phyloP scores from a whole-genome alignment of 805 yeast species.

The Schwanniomyces occidentalis region DNA sequence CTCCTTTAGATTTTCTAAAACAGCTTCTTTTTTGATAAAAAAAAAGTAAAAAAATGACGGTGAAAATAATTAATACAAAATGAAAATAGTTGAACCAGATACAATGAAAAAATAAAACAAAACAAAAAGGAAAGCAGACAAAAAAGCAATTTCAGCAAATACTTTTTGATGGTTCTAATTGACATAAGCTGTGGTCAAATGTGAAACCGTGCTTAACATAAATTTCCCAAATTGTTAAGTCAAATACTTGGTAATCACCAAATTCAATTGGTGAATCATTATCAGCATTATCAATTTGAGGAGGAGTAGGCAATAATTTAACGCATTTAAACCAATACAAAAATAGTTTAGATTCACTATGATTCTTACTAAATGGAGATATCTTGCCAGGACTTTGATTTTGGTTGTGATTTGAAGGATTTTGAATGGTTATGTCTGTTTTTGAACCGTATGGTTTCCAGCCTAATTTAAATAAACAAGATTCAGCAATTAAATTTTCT shows the following conservation, averaged over 20 bases:
- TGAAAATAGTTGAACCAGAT: neutral
- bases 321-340: conserved; percentile 21
- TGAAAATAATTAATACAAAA: neutral
- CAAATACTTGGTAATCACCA: conserved; percentile 45
- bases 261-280: conserved; percentile 18
- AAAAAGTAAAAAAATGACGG: too few relatives aligned
- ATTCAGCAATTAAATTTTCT: conserved; percentile 44
- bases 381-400: neutral
- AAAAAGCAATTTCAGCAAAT: conserved; percentile 4
- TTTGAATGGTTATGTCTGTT: conserved; percentile 8
- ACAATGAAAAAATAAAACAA: neutral
- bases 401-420: conserved; percentile 6
- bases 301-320: conserved; percentile 7
- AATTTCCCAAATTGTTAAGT: conserved; percentile 42
- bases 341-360: conserved; percentile 7
- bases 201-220: conserved; percentile 37
- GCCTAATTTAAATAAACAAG: conserved; percentile 36
- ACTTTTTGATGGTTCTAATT: conserved; percentile 26
- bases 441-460: conserved; percentile 41
- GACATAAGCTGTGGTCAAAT: conserved; percentile 34
- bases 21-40: too few relatives aligned
- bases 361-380: conserved; percentile 1
- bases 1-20: too few relatives aligned
- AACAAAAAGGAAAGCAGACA: conserved; percentile 1
- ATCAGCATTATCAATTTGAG: conserved; percentile 4